These are phyloP conservation scores for Termitomyces sp. DNA, from an alignment of 768 basidiomycete species.

Conservation along the genomic window DNA sequence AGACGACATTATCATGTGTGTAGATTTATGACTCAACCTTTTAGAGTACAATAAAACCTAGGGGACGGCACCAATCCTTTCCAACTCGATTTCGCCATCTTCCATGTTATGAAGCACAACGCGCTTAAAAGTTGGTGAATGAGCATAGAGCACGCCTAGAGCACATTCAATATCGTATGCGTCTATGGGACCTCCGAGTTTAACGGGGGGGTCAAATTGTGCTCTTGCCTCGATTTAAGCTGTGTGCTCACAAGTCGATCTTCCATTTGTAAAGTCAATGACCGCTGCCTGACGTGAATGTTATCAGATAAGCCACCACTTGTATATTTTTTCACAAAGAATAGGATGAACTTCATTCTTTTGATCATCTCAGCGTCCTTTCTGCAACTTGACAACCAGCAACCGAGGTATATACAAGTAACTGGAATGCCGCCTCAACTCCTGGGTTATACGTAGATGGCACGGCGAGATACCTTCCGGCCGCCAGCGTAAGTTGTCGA, in stretches of 20 bases:
- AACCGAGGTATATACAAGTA: slow-evolving; percentile 54
- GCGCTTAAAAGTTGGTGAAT: slow-evolving; percentile 25
- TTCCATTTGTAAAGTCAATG: background rate
- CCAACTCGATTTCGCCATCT: background rate
- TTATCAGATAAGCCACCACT: background rate
- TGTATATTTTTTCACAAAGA: background rate
- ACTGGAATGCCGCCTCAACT: slow-evolving; percentile 46
- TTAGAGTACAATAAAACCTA: slow-evolving; percentile 26
- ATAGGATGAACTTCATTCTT: background rate
- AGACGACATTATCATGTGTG: background rate
- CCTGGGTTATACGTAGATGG: slow-evolving; percentile 71
- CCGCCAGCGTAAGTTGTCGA: slow-evolving; percentile 39
- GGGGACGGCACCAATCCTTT: slow-evolving; percentile 8
- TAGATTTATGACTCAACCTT: slow-evolving; percentile 18
- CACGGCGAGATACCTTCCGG: slow-evolving; percentile 67
- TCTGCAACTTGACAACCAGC: slow-evolving; percentile 18
- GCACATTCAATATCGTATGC: slow-evolving; percentile 27
- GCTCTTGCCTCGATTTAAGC: no score
- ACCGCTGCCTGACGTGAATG: no score
- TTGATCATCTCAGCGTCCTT: background rate
- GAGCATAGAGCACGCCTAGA: slow-evolving; percentile 21
- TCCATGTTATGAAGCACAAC: slow-evolving; percentile 3
- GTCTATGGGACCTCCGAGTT: slow-evolving; percentile 26
- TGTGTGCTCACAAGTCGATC: no score
- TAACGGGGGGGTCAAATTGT: slow-evolving; percentile 8